These are phyloP conservation scores for Macrophomina tecta DNA, from an alignment of 2,329 filamentous ascomycete genomes.

Conservation along the genomic window DNA sequence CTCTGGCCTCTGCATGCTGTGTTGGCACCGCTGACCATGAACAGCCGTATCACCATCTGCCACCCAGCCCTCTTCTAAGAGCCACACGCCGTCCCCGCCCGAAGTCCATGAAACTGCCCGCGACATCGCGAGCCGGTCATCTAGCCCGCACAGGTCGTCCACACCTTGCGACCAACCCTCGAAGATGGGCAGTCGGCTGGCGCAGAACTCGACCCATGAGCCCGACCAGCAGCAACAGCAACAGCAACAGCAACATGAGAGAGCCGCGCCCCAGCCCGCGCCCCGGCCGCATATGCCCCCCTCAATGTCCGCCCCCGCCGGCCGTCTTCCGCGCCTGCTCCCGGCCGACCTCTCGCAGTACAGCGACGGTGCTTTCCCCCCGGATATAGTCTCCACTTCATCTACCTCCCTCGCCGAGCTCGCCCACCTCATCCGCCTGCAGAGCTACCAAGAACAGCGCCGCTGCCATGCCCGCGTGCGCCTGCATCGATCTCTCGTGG, in stretches of 20 bases:
- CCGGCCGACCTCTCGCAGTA: conserved; percentile 71
- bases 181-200: conserved; percentile 47
- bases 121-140: conserved; percentile 60
- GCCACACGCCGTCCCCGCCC: conserved; percentile 60
- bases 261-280: conserved; percentile 25
- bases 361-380: conserved; percentile 63
- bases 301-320: conserved; percentile 53
- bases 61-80: conserved; percentile 59
- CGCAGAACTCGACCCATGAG: conserved; percentile 36
- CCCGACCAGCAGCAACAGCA: conserved; percentile 3
- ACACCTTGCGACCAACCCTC: conserved; percentile 35
- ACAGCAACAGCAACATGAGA: conserved; percentile 32
- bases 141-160: conserved; percentile 60
- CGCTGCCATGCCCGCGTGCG: conserved; percentile 74
- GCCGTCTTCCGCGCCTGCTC: conserved; percentile 60
- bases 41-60: conserved; percentile 60
- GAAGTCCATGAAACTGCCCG: conserved; percentile 59
- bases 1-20: conserved; percentile 46
- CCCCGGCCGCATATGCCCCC: conserved; percentile 43
- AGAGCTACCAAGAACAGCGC: conserved; percentile 83
- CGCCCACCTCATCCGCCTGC: conserved; percentile 76
- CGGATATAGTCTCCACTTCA: conserved; percentile 62
- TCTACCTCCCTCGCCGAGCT: conserved; percentile 77
- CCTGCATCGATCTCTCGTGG: conserved; percentile 75
- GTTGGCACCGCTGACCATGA: conserved; percentile 42